A percentile compares a stretch with the other conserved stretches of the same genome.
These are phyloP conservation scores for Trichoderma sp. DNA, from an alignment of 2,329 filamentous ascomycete species.

Conservation along the genomic window DNA sequence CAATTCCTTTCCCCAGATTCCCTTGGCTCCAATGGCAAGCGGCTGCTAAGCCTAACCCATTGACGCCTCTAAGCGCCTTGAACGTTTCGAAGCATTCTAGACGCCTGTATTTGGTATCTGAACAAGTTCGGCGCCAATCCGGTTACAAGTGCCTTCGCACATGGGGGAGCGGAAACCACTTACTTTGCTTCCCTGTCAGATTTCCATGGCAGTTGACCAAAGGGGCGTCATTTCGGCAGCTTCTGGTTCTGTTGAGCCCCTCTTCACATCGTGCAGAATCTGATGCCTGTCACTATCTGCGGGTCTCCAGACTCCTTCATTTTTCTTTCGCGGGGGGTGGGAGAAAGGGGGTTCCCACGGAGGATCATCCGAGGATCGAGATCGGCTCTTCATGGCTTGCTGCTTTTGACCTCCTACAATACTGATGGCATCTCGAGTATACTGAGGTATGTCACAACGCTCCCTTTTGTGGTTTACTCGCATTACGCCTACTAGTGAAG, in stretches of 20 bases:
- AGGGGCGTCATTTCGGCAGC: constrained; percentile 9
- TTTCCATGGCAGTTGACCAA: background rate
- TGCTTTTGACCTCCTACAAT: background rate
- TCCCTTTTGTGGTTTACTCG: background rate
- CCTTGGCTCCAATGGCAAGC: background rate
- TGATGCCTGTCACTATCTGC: constrained; percentile 8
- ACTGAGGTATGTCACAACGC: background rate
- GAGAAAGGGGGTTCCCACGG: background rate
- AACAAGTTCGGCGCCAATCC: background rate
- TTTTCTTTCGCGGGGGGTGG: background rate
- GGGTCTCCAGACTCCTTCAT: constrained; percentile 12
- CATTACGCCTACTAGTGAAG: no score
- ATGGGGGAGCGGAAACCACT: background rate
- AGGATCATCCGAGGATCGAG: constrained; percentile 3
- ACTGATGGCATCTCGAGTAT: background rate
- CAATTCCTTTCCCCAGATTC: constrained; percentile 16
- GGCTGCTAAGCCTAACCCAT: background rate
- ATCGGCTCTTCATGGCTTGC: background rate
- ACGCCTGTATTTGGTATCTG: background rate
- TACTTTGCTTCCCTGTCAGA: background rate
- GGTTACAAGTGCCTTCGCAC: background rate
- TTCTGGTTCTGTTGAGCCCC: constrained; percentile 25
- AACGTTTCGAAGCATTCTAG: constrained; percentile 11
- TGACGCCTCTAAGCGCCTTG: constrained; percentile 9
- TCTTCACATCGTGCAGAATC: constrained; percentile 16